Conservation (phyloP, 306 rosid species). For the Lablab purpureus region DNA sequence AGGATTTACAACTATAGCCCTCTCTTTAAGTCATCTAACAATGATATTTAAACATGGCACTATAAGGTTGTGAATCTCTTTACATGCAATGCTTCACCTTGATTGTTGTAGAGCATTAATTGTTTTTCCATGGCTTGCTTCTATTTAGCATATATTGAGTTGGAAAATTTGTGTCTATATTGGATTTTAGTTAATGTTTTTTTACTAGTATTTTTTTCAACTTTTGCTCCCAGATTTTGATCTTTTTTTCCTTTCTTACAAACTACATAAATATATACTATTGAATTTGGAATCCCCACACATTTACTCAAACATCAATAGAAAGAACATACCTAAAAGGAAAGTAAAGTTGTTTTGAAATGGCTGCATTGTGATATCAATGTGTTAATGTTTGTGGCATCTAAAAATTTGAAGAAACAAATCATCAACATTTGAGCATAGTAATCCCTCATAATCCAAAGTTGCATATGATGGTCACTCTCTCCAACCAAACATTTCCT, state of each 20-base stretch:
- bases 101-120: too few relatives aligned
- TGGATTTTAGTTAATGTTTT: background rate
- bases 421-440: background rate
- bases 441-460: too few relatives aligned
- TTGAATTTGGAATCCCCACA: background rate
- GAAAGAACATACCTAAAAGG: background rate
- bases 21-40: too few relatives aligned
- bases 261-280: background rate
- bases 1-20: too few relatives aligned
- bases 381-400: slow-evolving; percentile 4
- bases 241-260: background rate
- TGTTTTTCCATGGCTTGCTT: too few relatives aligned
- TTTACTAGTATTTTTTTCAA: background rate
- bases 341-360: slow-evolving; percentile 9
- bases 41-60: too few relatives aligned
- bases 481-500: too few relatives aligned
- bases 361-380: slow-evolving; percentile 23
- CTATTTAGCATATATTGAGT: too few relatives aligned
- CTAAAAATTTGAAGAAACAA: background rate
- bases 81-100: too few relatives aligned
- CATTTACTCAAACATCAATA: background rate
- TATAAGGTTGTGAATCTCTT: too few relatives aligned
- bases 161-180: background rate
- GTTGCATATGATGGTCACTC: too few relatives aligned
- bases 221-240: background rate